A percentile compares a stretch with the other conserved stretches of the same genome.
Conservation (phyloP, 1,284 basidiomycete species). For the Microbotryomycetes sp. region DNA sequence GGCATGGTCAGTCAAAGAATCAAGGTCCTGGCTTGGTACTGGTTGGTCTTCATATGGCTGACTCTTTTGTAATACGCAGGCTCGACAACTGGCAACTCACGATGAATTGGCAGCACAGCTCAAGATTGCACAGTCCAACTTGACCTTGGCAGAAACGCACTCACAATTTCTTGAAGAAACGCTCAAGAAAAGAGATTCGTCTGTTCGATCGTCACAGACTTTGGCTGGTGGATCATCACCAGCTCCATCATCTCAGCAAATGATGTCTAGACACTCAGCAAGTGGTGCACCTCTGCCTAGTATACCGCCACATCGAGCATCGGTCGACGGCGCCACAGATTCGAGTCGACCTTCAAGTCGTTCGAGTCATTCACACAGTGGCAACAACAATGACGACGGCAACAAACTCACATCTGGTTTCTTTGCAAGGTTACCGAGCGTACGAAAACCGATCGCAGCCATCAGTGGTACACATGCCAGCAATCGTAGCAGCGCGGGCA, state of each 20-base stretch:
- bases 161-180: conserved; percentile 37
- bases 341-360: neutral
- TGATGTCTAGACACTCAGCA: neutral
- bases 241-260: neutral
- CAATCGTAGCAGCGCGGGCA: neutral
- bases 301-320: neutral
- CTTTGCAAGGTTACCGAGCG: neutral
- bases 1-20: conserved; percentile 24
- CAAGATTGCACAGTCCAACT: conserved; percentile 38
- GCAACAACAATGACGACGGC: neutral
- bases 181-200: conserved; percentile 28
- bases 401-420: neutral
- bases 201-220: neutral
- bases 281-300: neutral
- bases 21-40: neutral
- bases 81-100: conserved; percentile 30
- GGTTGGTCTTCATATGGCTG: neutral
- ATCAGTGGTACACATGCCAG: neutral
- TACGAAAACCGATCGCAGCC: neutral
- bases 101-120: conserved; percentile 36
- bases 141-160: conserved; percentile 36
- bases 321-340: neutral
- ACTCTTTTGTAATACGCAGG: conserved; percentile 3
- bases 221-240: neutral
- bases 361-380: neutral